Evolutionary conservation across 2,329 filamentous ascomycete species (phyloP).

Genomic region (Bipolaris gigantea): DNA sequence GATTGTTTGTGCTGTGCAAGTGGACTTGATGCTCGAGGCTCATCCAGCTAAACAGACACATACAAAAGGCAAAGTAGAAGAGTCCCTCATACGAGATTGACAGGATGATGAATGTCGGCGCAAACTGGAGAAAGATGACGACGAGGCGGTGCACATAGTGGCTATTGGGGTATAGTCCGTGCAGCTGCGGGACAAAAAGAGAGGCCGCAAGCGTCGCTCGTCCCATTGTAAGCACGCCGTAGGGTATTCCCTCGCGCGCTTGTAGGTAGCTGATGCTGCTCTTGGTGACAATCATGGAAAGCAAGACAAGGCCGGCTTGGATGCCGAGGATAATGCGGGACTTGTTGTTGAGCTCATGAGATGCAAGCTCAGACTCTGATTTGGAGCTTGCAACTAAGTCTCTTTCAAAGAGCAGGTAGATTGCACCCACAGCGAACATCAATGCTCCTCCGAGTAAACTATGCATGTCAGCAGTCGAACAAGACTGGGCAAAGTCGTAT

Average conservation of each 20-base stretch:
- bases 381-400: conserved; percentile 53
- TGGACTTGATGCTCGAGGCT: conserved; percentile 83
- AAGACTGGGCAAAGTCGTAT: no score
- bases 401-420: conserved; percentile 82
- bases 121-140: conserved; percentile 88
- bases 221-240: conserved; percentile 84
- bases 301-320: conserved; percentile 76
- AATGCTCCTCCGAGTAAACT: conserved; percentile 74
- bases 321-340: conserved; percentile 65
- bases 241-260: conserved; percentile 78
- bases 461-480: conserved; percentile 8
- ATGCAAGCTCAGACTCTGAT: conserved; percentile 34
- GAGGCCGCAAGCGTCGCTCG: conserved; percentile 79
- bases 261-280: conserved; percentile 85
- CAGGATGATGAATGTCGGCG: conserved; percentile 90
- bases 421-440: conserved; percentile 74
- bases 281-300: conserved; percentile 83
- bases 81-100: conserved; percentile 97
- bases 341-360: conserved; percentile 47
- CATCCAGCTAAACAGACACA: conserved; percentile 84
- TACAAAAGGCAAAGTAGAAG: conserved; percentile 89
- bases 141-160: conserved; percentile 89
- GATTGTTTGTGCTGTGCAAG: conserved; percentile 37
- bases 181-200: conserved; percentile 76
- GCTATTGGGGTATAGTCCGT: conserved; percentile 76